Percentiles rank a stretch among this genome's conserved stretches.
These are phyloP conservation scores for Talaromyces sp. DNA, from an alignment of 2,329 filamentous ascomycete species.

Conservation along the genomic window DNA sequence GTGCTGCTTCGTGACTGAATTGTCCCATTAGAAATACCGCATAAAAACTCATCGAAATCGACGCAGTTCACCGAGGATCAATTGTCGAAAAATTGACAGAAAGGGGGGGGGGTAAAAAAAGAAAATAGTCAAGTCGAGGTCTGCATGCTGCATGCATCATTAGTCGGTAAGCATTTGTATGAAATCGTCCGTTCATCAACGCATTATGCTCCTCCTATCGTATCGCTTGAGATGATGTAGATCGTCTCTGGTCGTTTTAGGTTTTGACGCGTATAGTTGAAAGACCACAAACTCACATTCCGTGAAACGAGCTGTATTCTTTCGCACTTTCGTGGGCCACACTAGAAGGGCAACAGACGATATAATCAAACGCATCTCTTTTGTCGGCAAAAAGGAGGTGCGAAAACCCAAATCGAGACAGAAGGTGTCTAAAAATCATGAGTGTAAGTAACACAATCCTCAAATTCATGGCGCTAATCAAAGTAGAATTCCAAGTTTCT, in stretches of 20 bases:
- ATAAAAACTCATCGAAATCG: background rate
- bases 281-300: background rate
- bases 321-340: background rate
- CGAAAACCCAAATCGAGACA: background rate
- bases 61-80: background rate
- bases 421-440: slow-evolving; percentile 10
- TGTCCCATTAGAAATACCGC: slow-evolving; percentile 5
- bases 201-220: slow-evolving; percentile 13
- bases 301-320: background rate
- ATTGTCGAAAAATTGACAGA: background rate
- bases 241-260: background rate
- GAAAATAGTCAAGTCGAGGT: slow-evolving; percentile 1
- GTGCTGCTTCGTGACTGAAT: slow-evolving; percentile 9
- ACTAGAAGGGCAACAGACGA: background rate
- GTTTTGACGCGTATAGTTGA: background rate
- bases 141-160: slow-evolving; percentile 15
- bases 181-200: slow-evolving; percentile 6
- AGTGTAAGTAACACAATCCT: slow-evolving; percentile 7
- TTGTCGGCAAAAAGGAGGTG: background rate
- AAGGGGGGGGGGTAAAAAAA: background rate
- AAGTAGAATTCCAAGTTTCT: background rate
- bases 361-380: background rate
- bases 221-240: background rate
- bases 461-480: slow-evolving; percentile 9
- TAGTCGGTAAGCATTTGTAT: slow-evolving; percentile 9